A percentile compares a stretch with the other conserved stretches of the same genome.
These are phyloP conservation scores for Fusarium nurragi DNA, from an alignment of 2,329 filamentous ascomycete genomes.

Conservation along the genomic window DNA sequence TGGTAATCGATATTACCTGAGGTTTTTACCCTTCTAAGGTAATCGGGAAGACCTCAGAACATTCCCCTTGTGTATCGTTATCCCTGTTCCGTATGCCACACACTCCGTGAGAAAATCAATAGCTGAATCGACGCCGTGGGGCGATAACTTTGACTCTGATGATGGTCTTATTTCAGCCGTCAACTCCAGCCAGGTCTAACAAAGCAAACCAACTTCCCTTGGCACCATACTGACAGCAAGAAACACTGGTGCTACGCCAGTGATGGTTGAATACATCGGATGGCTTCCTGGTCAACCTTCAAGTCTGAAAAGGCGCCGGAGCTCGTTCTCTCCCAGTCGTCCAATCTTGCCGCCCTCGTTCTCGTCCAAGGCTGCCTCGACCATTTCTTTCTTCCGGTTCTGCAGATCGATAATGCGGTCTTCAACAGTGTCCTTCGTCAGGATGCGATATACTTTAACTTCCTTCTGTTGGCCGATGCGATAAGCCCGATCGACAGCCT, in stretches of 20 bases:
- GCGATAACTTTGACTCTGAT: background rate
- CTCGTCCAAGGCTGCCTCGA: slow-evolving; percentile 83
- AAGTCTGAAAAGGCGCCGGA: slow-evolving; percentile 72
- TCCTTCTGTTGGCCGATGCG: slow-evolving; percentile 81
- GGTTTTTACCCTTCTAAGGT: background rate
- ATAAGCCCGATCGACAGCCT: slow-evolving; percentile 89
- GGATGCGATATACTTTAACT: slow-evolving; percentile 82
- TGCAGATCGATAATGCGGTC: slow-evolving; percentile 85
- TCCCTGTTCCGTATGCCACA: background rate
- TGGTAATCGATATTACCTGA: background rate
- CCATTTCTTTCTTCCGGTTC: slow-evolving; percentile 78
- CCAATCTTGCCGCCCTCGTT: slow-evolving; percentile 72
- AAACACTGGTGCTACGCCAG: background rate
- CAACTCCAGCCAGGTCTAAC: slow-evolving; percentile 11
- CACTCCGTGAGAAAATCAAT: background rate
- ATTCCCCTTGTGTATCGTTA: background rate
- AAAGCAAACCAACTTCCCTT: background rate
- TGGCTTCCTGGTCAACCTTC: background rate
- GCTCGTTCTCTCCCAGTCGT: slow-evolving; percentile 71
- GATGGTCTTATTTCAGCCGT: background rate
- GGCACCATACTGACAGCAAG: background rate
- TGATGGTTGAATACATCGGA: background rate
- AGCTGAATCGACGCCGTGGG: slow-evolving; percentile 6
- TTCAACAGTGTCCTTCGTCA: slow-evolving; percentile 83
- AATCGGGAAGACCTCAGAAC: background rate